phyloP scores from a whole-genome alignment of 192 early-diverging fungal species.

The Backusella luteola region DNA sequence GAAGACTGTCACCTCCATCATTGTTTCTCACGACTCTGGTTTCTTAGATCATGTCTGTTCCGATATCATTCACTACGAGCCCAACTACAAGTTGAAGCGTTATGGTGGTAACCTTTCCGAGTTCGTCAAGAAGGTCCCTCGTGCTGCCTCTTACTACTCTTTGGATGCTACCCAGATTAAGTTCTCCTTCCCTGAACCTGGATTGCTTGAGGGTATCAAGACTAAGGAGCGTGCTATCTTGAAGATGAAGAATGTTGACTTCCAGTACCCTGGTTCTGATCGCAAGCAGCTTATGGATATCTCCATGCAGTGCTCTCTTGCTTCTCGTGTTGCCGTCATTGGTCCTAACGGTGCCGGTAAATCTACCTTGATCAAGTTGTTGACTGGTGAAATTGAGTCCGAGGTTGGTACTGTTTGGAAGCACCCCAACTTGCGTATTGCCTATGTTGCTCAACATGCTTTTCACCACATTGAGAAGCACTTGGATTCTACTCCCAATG shows the following conservation, averaged over 20 bases:
- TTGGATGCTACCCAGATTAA: slow-evolving; percentile 60
- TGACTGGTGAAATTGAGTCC: slow-evolving; percentile 70
- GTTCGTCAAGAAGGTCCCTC: slow-evolving; percentile 74
- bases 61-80: slow-evolving; percentile 83
- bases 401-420: slow-evolving; percentile 64
- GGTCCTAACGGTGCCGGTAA: slow-evolving; percentile 79
- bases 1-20: slow-evolving; percentile 76
- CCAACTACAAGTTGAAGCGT: slow-evolving; percentile 65
- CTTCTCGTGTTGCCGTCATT: slow-evolving; percentile 78
- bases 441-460: slow-evolving; percentile 84
- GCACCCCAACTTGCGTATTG: slow-evolving; percentile 61
- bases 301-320: slow-evolving; percentile 61
- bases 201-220: slow-evolving; percentile 74
- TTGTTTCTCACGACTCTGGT: slow-evolving; percentile 85
- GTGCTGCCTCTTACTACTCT: slow-evolving; percentile 78
- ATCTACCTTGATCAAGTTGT: slow-evolving; percentile 69
- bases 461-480: slow-evolving; percentile 87
- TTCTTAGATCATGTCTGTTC: slow-evolving; percentile 83
- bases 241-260: slow-evolving; percentile 72
- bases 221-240: slow-evolving; percentile 74
- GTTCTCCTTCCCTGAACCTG: slow-evolving; percentile 76
- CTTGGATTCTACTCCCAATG: slow-evolving; percentile 70
- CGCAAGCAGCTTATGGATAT: slow-evolving; percentile 61
- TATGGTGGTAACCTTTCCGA: slow-evolving; percentile 80
- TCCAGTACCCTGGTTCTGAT: slow-evolving; percentile 64